A percentile compares a stretch with the other conserved stretches of the same genome.
These are phyloP conservation scores for Neofusicoccum ribis DNA, from an alignment of 2,329 filamentous ascomycete genomes.

Conservation along the genomic window DNA sequence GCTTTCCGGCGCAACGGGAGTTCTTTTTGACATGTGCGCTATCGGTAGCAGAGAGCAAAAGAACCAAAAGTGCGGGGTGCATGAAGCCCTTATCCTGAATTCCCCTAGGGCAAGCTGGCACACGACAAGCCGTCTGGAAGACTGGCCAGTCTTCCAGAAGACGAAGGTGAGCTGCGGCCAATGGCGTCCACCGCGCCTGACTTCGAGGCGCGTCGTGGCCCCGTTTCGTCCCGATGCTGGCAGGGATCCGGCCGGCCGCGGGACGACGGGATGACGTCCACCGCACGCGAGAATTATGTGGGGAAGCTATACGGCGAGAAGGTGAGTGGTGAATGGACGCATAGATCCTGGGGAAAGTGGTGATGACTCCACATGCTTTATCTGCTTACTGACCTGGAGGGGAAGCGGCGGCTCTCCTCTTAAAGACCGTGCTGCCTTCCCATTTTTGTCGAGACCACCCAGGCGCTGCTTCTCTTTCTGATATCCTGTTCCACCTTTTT, in stretches of 20 bases:
- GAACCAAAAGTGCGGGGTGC: slow-evolving; percentile 5
- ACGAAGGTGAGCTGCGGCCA: neutral
- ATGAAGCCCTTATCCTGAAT: neutral
- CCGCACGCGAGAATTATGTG: neutral
- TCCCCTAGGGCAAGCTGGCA: neutral
- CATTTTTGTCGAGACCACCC: neutral
- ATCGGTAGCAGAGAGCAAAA: neutral
- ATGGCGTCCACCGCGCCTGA: neutral
- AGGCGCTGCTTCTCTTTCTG: neutral
- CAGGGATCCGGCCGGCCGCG: neutral
- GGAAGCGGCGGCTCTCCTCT: neutral
- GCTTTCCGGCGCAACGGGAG: too few species aligned
- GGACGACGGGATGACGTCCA: slow-evolving; percentile 1
- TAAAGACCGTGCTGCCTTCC: neutral
- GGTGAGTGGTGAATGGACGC: neutral
- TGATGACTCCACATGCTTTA: slow-evolving; percentile 3
- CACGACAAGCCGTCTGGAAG: neutral
- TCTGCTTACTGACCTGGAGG: neutral
- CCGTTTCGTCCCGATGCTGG: slow-evolving; percentile 4
- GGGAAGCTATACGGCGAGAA: neutral
- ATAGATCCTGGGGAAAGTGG: neutral
- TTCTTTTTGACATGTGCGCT: neutral
- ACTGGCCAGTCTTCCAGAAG: neutral
- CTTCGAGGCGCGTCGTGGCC: neutral
- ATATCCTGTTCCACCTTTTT: neutral